phyloP scores from a whole-genome alignment of 306 rosid genomes.

The Quercus suber region DNA sequence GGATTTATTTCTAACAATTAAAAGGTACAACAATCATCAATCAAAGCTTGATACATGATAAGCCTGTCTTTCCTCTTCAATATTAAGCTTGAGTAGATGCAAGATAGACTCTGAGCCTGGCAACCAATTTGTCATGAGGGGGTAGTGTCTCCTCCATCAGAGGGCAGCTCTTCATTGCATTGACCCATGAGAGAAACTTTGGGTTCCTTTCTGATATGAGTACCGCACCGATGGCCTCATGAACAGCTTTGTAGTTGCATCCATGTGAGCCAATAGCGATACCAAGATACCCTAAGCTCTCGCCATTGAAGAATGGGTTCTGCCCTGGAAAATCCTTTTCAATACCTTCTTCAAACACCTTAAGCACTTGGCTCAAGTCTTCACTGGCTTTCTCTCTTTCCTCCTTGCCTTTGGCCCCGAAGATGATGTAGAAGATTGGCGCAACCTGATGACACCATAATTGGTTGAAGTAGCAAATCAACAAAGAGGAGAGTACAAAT shows the following conservation, averaged over 20 bases:
- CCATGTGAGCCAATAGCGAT: not conserved
- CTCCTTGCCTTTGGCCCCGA: not conserved
- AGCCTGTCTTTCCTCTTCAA: no score
- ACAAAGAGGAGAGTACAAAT: no score
- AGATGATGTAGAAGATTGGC: not conserved
- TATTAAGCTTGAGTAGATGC: no score
- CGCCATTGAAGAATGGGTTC: not conserved
- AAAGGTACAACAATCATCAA: no score
- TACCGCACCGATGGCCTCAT: not conserved
- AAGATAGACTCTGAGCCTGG: not conserved
- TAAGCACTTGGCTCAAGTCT: not conserved
- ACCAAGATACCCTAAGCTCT: not conserved
- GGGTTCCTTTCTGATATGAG: constrained; percentile 8
- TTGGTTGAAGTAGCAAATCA: no score
- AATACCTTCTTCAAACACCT: not conserved
- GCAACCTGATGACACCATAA: not conserved
- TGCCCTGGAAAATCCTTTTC: not conserved
- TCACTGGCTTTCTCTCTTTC: not conserved
- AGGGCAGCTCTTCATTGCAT: constrained; percentile 36
- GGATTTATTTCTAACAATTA: no score
- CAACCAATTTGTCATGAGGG: constrained; percentile 37
- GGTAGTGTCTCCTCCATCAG: constrained; percentile 39
- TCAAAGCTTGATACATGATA: no score
- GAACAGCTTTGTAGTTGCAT: not conserved
- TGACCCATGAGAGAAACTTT: constrained; percentile 31